Evolutionary conservation across 2,329 filamentous ascomycete genomes (phyloP), one percentile per base, ranked within the genome.

Genomic region (Pyricularia grisea): DNA sequence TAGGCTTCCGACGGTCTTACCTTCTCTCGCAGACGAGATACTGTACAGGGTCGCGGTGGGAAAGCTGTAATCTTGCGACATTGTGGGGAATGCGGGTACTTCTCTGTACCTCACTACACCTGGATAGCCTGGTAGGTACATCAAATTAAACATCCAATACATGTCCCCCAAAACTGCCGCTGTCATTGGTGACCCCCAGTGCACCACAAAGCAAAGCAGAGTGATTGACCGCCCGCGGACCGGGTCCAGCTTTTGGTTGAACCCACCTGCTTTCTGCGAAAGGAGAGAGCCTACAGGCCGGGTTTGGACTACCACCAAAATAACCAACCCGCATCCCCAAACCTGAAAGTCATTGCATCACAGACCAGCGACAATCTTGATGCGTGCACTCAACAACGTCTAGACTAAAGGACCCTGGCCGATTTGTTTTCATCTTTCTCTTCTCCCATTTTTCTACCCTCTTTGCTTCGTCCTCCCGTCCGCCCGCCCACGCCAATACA

Each of bases 401-500:
- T 55, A 55, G 42, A 55, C 42, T 55, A 55, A 55, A 55, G 42
- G 42, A 55, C 17, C 42, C 42, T 55, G 42, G 42, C 42, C 36
- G 42, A 55, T 55, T 55, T 55, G 42, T 64, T 64, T 64, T 31
- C 61, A 64, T 64, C 61, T 6, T 55, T 55, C 42, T 31, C 61
- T 64, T 28, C 14, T 64, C 61, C 23, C 61, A 9, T 28, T n/a
- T 17, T 28, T 14, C 61, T 28, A 12, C 58, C 61, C 61, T 64
- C 36, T 55, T 63, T 36, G 30, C 69, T 61, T 36, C 10, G 36
- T 67, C 67, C 23, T 58, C 28, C 55, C 33, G 50, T 66, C n/a
- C 74, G 74, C 76, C 61, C 25, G 61, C 61, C 61, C 25, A 64
- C 61, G 25, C 61, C 11, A 64, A 64, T 31, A 64, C 23, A 64